Evolutionary conservation across 1,284 basidiomycete genomes (phyloP).

Genomic region (Apiotrichum gracile): DNA sequence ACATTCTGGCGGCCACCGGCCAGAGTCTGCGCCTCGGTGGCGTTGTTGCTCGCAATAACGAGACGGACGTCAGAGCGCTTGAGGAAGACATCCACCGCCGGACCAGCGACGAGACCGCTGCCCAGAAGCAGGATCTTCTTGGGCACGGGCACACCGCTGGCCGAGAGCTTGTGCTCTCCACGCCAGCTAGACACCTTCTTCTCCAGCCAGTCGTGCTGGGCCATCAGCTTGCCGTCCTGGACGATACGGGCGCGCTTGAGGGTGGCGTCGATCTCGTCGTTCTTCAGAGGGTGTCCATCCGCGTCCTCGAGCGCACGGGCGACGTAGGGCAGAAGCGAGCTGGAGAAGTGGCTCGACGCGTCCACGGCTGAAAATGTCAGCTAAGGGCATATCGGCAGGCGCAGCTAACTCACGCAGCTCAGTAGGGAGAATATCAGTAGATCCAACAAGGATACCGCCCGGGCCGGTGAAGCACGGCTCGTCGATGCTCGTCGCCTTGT

Average conservation of each 20-base stretch:
- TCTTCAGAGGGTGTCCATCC: constrained; percentile 11
- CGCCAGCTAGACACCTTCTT: constrained; percentile 52
- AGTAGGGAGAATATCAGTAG: constrained; percentile 81
- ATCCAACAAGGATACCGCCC: constrained; percentile 63
- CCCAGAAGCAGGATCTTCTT: constrained; percentile 76
- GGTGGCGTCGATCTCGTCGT: constrained; percentile 47
- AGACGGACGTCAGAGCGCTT: constrained; percentile 58
- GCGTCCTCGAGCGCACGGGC: constrained; percentile 46
- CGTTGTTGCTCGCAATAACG: constrained; percentile 68
- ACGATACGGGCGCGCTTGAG: constrained; percentile 67
- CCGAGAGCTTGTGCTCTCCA: background rate
- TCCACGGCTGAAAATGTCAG: constrained; percentile 52
- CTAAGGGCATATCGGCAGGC: background rate
- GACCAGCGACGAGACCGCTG: constrained; percentile 85
- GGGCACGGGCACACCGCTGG: constrained; percentile 41
- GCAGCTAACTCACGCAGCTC: constrained; percentile 55
- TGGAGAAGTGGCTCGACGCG: constrained; percentile 69
- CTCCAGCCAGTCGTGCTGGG: constrained; percentile 58
- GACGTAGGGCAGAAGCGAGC: constrained; percentile 63
- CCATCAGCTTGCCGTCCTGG: constrained; percentile 54
- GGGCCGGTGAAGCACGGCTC: constrained; percentile 61
- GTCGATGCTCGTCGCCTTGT: constrained; percentile 64
- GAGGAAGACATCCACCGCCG: constrained; percentile 68
- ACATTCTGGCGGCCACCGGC: constrained; percentile 57
- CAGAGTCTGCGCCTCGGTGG: constrained; percentile 58